These are phyloP conservation scores for Cercospora citrullina DNA, from an alignment of 2,329 filamentous ascomycete species.

Conservation along the genomic window DNA sequence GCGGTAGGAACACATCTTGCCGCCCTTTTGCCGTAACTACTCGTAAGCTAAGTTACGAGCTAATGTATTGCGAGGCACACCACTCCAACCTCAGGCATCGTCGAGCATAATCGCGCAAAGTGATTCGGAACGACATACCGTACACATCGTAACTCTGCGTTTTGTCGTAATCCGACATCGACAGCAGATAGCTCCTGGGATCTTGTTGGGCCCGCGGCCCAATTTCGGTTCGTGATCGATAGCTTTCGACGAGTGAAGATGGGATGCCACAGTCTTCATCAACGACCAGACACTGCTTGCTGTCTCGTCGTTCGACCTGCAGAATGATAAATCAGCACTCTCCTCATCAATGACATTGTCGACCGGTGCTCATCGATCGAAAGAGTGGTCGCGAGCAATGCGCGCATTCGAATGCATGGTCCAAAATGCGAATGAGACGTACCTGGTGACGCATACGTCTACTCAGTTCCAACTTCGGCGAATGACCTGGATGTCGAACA, in stretches of 20 bases:
- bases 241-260: conserved; percentile 34
- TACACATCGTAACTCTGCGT: conserved; percentile 73
- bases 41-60: conserved; percentile 14
- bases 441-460: conserved; percentile 41
- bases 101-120: conserved; percentile 8
- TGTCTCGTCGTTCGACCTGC: conserved; percentile 31
- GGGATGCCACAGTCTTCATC: conserved; percentile 41
- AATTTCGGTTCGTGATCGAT: conserved; percentile 46
- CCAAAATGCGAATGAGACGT: conserved; percentile 27
- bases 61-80: conserved; percentile 17
- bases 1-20: conserved; percentile 17
- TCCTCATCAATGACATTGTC: conserved; percentile 24
- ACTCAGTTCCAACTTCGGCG: conserved; percentile 33
- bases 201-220: conserved; percentile 55
- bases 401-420: conserved; percentile 7
- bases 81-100: conserved; percentile 15
- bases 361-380: neutral
- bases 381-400: conserved; percentile 21
- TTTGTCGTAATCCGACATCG: conserved; percentile 83
- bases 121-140: conserved; percentile 60
- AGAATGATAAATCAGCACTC: neutral
- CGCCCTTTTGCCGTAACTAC: conserved; percentile 13
- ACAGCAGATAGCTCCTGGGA: conserved; percentile 51
- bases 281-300: conserved; percentile 37
- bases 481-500: conserved; percentile 29